Percentiles rank a stretch among this genome's conserved stretches.
phyloP scores from a whole-genome alignment of 805 yeast species.

The Metschnikowia orientalis region DNA sequence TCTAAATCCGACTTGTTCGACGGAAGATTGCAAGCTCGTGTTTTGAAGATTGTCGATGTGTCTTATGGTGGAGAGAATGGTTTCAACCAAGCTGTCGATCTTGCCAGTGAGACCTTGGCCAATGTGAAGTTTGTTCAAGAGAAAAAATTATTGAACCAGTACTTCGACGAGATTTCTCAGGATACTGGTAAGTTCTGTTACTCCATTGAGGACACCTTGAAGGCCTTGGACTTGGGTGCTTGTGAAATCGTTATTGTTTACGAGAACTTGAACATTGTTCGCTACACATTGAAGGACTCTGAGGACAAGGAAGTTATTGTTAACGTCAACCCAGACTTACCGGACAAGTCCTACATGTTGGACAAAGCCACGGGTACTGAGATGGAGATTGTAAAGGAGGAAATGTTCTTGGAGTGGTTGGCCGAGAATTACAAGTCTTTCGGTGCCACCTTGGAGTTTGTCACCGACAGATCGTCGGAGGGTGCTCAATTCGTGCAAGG shows the following conservation, averaged over 20 bases:
- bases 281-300: conserved; percentile 79
- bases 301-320: conserved; percentile 76
- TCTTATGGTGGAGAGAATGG: conserved; percentile 99
- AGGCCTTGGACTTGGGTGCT: conserved; percentile 95
- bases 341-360: conserved; percentile 68
- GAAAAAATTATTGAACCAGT: conserved; percentile 85
- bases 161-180: conserved; percentile 96
- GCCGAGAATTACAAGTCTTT: conserved; percentile 93
- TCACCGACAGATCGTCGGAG: conserved; percentile 93
- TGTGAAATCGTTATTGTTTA: conserved; percentile 88
- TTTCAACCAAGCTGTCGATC: conserved; percentile 97
- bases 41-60: conserved; percentile 90
- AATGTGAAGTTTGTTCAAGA: conserved; percentile 98
- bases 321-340: conserved; percentile 66
- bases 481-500: conserved; percentile 98
- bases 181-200: conserved; percentile 97
- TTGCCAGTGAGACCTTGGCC: conserved; percentile 93
- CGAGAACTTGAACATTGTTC: conserved; percentile 81
- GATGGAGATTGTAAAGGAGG: conserved; percentile 84
- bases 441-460: conserved; percentile 95
- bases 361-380: conserved; percentile 88
- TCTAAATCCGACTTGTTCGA: conserved; percentile 92
- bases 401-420: conserved; percentile 90
- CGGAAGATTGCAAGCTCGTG: conserved; percentile 77
- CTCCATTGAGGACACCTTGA: conserved; percentile 93